Evolutionary conservation across 2,329 filamentous ascomycete genomes (phyloP).

Genomic region (Colletotrichum sp.): DNA sequence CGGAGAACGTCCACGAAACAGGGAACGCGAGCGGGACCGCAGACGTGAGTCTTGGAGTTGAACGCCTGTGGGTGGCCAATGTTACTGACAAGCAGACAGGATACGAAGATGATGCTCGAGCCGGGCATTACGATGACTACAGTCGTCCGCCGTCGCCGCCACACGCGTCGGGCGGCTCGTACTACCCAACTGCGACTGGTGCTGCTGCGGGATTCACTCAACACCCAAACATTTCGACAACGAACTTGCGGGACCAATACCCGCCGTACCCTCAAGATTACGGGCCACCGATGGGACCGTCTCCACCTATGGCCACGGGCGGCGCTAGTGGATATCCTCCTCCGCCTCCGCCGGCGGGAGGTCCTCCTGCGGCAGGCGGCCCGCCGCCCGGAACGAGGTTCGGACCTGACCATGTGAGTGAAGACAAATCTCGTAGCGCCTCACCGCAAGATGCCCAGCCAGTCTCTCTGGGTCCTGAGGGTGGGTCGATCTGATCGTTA

Average conservation of each 20-base stretch:
- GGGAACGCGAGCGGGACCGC: slow-evolving; percentile 34
- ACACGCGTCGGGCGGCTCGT: slow-evolving; percentile 57
- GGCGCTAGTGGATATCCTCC: slow-evolving; percentile 29
- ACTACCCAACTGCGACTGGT: slow-evolving; percentile 42
- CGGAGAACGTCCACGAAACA: slow-evolving; percentile 28
- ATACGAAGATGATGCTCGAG: slow-evolving; percentile 39
- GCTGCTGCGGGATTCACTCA: slow-evolving; percentile 36
- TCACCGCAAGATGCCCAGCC: slow-evolving; percentile 20
- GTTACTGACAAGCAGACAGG: slow-evolving; percentile 30
- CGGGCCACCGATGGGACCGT: slow-evolving; percentile 34
- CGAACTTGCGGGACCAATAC: slow-evolving; percentile 37
- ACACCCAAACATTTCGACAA: slow-evolving; percentile 39
- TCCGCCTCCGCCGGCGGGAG: slow-evolving; percentile 31
- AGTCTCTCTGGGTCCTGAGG: slow-evolving; percentile 21
- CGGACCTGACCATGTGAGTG: slow-evolving; percentile 51
- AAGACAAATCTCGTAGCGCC: slow-evolving; percentile 28
- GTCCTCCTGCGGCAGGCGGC: slow-evolving; percentile 21
- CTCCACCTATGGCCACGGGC: slow-evolving; percentile 26
- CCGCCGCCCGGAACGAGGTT: slow-evolving; percentile 27
- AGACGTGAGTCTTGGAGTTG: slow-evolving; percentile 33
- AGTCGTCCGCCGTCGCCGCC: slow-evolving; percentile 50
- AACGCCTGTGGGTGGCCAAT: not conserved
- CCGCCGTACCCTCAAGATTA: slow-evolving; percentile 50
- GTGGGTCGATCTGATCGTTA: slow-evolving; percentile 25
- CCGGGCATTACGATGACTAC: slow-evolving; percentile 40